A percentile compares a stretch with the other conserved stretches of the same genome.
Evolutionary conservation across 1,139 yeast genomes (phyloP).

Genomic region (Taphrina wiesneri): DNA sequence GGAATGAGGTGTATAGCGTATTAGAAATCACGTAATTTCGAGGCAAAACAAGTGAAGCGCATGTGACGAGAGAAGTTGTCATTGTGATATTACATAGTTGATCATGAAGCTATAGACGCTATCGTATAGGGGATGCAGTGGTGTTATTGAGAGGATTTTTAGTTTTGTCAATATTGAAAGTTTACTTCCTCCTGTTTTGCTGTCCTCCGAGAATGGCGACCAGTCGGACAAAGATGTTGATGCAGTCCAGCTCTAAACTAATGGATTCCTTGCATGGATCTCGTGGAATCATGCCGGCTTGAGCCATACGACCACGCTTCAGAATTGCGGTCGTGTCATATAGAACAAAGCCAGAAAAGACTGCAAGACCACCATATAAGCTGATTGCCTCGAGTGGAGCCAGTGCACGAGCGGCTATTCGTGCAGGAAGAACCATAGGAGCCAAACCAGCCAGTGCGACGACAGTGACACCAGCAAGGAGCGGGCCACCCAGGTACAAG

Average conservation of each 20-base stretch:
- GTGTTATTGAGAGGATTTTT: no score
- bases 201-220: constrained; percentile 28
- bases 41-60: not conserved
- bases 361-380: constrained; percentile 32
- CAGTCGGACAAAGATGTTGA: constrained; percentile 33
- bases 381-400: constrained; percentile 29
- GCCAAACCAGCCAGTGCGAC: constrained; percentile 34
- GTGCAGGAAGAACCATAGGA: constrained; percentile 33
- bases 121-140: not conserved
- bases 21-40: not conserved
- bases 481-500: constrained; percentile 34
- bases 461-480: constrained; percentile 29
- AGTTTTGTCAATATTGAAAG: no score
- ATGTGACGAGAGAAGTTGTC: not conserved
- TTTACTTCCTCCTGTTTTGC: constrained; percentile 6
- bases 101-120: not conserved
- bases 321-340: constrained; percentile 30
- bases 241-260: constrained; percentile 31
- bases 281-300: constrained; percentile 27
- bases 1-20: not conserved
- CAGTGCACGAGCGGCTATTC: constrained; percentile 24
- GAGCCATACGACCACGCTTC: constrained; percentile 28
- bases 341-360: constrained; percentile 30
- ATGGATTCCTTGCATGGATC: constrained; percentile 29
- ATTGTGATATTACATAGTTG: not conserved